These are phyloP conservation scores for Trichomonas vaginalis DNA, from an alignment of 208 protist species.

Conservation along the genomic window DNA sequence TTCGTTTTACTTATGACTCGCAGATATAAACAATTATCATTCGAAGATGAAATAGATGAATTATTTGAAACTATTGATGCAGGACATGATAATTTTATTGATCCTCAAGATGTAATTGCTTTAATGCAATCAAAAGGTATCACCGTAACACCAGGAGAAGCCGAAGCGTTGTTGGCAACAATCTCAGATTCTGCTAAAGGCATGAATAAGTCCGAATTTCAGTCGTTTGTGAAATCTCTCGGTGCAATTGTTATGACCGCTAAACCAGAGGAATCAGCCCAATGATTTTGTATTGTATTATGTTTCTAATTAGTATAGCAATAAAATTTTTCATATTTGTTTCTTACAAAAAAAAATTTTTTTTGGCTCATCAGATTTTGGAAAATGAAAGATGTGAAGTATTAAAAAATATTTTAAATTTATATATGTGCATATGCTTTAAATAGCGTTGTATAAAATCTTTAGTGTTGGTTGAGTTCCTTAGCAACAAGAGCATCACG, in stretches of 20 bases:
- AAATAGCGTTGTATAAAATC: not conserved
- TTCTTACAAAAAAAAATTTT: not conserved
- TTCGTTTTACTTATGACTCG: slow-evolving; percentile 8
- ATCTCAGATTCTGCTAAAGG: not conserved
- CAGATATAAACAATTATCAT: not conserved
- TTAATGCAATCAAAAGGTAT: not conserved
- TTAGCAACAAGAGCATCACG: not conserved
- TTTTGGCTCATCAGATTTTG: not conserved
- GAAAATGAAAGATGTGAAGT: not conserved
- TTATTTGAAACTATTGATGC: not conserved
- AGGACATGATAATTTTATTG: not conserved
- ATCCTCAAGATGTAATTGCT: not conserved
- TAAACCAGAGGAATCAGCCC: not conserved
- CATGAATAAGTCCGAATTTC: not conserved
- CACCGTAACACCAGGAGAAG: not conserved
- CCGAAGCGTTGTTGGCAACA: not conserved
- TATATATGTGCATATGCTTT: not conserved
- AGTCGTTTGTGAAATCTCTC: not conserved
- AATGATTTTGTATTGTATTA: not conserved
- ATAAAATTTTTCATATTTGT: not conserved
- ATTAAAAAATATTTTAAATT: not conserved
- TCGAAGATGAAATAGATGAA: not conserved
- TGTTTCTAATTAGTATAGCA: not conserved
- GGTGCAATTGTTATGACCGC: not conserved
- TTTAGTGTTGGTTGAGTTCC: not conserved